Base-by-base conservation (phyloP, 2,329 filamentous ascomycete species). In the Exophiala alcalophila region DNA sequence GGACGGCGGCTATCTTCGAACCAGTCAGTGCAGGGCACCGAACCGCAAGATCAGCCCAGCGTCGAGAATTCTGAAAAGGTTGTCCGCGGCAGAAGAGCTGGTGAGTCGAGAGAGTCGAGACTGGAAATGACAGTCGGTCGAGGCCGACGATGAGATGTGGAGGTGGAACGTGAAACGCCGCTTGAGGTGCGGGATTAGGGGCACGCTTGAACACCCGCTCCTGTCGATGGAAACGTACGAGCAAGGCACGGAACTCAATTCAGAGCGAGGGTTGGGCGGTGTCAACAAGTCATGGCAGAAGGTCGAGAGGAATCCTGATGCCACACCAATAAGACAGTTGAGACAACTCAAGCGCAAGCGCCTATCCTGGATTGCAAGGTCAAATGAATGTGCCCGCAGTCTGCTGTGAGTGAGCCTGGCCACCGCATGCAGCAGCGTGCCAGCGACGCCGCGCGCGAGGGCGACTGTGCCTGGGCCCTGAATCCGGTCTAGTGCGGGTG, bases 271-370 rank as follows among this genome's bases (percentile, higher is more conserved):
- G 30, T n/a, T n/a, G 33, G 27, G 32, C 35, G 21, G 15, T 14
- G 29, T 42, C 42, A 45, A 40, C 34, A 45, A 42, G 34, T 47
- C 38, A 46, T 41, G 27, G 34, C 41, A 44, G 40, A 42, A 46
- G 38, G 42, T 12, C 25, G 40, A 30, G 27, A 25, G 26, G 12
- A 21, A 23, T 14, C 26, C 25, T 21, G 14, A 36, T 34, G 36
- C 30, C 39, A 43, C 38, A 40, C 49, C 49, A 52, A 52, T 52
- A 37, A 27, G 27, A 26, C 44, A 20, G 31, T 35, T 19, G 30
- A 32, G 27, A 28, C n/a, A 36, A 31, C 32, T 40, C 45, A 49
- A 47, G 45, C 41, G 49, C 47, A 40, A 33, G 49, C 45, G 49
- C 36, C 49, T 52, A 52, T 46, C 44, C 34, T 31, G n/a, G n/a